Percentiles rank a stretch among this genome's conserved stretches.
phyloP scores from a whole-genome alignment of 495 filamentous ascomycete genomes.

The Entonaema liquescens region DNA sequence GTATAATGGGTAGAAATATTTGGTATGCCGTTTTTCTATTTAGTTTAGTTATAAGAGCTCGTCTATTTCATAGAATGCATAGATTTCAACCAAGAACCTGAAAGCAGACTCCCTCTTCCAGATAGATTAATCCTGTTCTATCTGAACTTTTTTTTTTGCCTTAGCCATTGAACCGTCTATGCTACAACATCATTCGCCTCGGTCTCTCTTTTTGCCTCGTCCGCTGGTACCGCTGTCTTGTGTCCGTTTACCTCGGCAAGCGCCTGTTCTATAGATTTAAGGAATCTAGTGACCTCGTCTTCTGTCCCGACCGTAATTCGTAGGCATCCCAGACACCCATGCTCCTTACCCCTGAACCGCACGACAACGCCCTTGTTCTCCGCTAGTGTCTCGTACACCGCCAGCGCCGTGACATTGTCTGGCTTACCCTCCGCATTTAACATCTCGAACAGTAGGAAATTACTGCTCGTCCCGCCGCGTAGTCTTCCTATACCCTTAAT shows the following conservation, averaged over 20 bases:
- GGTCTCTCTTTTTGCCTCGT: conserved; percentile 48
- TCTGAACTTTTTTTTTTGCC: background rate
- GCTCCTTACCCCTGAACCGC: conserved; percentile 89
- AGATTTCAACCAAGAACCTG: too few relatives aligned
- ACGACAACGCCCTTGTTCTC: conserved; percentile 92
- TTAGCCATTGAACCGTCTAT: conserved; percentile 27
- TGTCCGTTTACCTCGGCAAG: conserved; percentile 62
- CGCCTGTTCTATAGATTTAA: conserved; percentile 71
- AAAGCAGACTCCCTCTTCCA: background rate
- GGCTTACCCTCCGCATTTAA: conserved; percentile 75
- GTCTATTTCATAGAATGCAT: background rate
- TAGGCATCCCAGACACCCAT: conserved; percentile 86
- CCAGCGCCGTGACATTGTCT: conserved; percentile 78
- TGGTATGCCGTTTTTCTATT: background rate
- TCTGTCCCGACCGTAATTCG: conserved; percentile 94
- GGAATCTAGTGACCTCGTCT: conserved; percentile 78
- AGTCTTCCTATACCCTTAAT: conserved; percentile 83
- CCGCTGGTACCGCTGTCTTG: conserved; percentile 19
- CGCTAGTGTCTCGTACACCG: conserved; percentile 82
- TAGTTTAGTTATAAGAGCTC: background rate
- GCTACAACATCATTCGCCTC: conserved; percentile 48
- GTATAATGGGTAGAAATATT: background rate
- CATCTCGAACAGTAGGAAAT: conserved; percentile 92
- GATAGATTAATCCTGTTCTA: background rate
- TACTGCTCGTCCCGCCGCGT: conserved; percentile 79